phyloP scores from a whole-genome alignment of 2,329 filamentous ascomycete species.

The Fusarium sterilihyphosum region DNA sequence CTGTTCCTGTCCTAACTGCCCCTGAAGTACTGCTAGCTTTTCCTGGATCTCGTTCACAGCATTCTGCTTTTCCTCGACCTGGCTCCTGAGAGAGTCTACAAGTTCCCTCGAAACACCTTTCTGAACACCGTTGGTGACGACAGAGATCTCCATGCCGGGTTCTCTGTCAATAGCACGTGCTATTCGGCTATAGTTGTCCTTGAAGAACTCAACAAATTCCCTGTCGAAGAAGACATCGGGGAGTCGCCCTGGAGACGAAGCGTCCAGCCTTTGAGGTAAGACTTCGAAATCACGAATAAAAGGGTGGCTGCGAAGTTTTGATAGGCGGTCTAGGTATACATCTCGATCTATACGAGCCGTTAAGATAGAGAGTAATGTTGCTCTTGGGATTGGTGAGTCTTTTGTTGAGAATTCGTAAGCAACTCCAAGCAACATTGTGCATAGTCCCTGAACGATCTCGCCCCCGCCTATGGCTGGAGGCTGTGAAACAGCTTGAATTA shows the following conservation, averaged over 20 bases:
- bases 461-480: constrained; percentile 68
- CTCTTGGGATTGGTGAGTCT: constrained; percentile 88
- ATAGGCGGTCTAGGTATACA: constrained; percentile 84
- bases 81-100: constrained; percentile 82
- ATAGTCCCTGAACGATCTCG: constrained; percentile 80
- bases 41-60: constrained; percentile 59
- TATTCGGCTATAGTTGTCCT: constrained; percentile 92
- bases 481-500: constrained; percentile 78
- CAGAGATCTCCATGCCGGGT: constrained; percentile 85
- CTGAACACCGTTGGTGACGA: constrained; percentile 80
- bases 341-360: constrained; percentile 82
- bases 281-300: constrained; percentile 91
- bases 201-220: constrained; percentile 91
- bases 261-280: constrained; percentile 73
- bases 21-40: constrained; percentile 58
- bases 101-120: constrained; percentile 94
- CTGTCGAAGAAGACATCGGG: constrained; percentile 88
- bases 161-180: constrained; percentile 89
- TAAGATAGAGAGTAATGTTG: constrained; percentile 82
- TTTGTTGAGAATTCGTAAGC: constrained; percentile 98
- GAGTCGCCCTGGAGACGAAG: constrained; percentile 59
- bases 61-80: constrained; percentile 77
- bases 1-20: constrained; percentile 76
- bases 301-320: constrained; percentile 79
- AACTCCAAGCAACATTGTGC: constrained; percentile 84